phyloP scores from a whole-genome alignment of 192 early-diverging fungal genomes.

The Coemansia sp. region DNA sequence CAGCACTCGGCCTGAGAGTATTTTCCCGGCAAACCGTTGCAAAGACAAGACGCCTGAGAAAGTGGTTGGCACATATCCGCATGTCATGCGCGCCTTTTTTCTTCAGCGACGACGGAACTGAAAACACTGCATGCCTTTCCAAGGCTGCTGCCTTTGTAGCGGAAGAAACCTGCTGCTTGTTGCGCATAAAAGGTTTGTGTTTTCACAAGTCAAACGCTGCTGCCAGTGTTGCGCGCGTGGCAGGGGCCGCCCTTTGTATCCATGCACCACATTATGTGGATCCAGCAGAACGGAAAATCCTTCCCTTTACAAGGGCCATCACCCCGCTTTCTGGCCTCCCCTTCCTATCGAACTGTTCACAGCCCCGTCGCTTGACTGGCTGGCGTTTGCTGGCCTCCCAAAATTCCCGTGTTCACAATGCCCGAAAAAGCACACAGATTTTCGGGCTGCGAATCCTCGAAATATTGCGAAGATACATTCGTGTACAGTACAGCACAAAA shows the following conservation, averaged over 20 bases:
- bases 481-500: too few species aligned
- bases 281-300: slow-evolving; percentile 1
- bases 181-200: neutral
- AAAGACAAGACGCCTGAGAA: neutral
- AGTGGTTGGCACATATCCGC: neutral
- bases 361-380: neutral
- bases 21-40: neutral
- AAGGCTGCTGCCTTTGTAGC: neutral
- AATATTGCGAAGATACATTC: neutral
- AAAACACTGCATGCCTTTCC: neutral
- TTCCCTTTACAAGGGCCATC: neutral
- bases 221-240: neutral
- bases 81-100: neutral
- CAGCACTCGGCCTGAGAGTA: neutral
- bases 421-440: neutral
- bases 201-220: neutral
- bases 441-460: neutral
- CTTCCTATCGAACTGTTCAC: neutral
- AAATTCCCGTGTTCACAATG: neutral
- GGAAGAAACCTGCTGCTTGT: neutral
- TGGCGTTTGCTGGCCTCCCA: neutral
- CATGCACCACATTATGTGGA: slow-evolving; percentile 3
- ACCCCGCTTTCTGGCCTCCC: neutral
- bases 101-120: neutral
- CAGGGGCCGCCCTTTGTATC: neutral